Evolutionary conservation across 73 alveolate genomes (phyloP).

Genomic region (Stentor roeselii): DNA sequence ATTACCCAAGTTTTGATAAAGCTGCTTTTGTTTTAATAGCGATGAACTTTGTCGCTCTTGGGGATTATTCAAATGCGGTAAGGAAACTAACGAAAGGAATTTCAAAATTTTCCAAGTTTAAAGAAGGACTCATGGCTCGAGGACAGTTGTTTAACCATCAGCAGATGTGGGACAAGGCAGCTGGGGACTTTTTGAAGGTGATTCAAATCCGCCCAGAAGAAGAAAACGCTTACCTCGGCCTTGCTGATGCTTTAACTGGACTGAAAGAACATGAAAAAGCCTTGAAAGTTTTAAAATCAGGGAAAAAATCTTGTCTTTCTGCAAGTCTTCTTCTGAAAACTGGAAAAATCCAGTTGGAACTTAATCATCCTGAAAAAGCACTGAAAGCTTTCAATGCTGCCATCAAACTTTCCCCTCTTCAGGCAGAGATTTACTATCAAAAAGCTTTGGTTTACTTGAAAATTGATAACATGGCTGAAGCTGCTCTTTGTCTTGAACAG

Average conservation of each 20-base stretch:
- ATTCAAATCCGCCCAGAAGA: constrained; percentile 44
- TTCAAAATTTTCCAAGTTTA: constrained; percentile 37
- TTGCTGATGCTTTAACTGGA: constrained; percentile 45
- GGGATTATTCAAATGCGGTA: neutral
- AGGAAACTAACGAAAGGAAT: constrained; percentile 44
- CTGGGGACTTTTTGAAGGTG: constrained; percentile 40
- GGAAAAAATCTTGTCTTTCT: constrained; percentile 35
- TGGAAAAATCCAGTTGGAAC: constrained; percentile 26
- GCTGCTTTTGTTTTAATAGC: neutral
- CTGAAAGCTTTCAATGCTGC: constrained; percentile 48
- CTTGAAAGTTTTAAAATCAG: constrained; percentile 34
- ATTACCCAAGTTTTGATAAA: neutral
- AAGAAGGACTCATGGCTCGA: constrained; percentile 49
- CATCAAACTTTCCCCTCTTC: constrained; percentile 26
- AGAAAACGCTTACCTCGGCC: constrained; percentile 53
- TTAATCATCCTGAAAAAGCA: constrained; percentile 47
- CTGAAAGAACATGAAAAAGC: constrained; percentile 42
- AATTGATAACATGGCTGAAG: constrained; percentile 30
- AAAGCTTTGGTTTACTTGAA: constrained; percentile 47
- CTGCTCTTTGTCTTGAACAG: constrained; percentile 43
- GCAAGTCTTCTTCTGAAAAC: constrained; percentile 29
- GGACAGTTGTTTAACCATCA: constrained; percentile 42
- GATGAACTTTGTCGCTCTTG: neutral
- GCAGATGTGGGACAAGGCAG: constrained; percentile 45
- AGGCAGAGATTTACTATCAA: constrained; percentile 45